Conservation (phyloP, 2,329 filamentous ascomycete species). For the Ceratocystis eucalypticola region DNA sequence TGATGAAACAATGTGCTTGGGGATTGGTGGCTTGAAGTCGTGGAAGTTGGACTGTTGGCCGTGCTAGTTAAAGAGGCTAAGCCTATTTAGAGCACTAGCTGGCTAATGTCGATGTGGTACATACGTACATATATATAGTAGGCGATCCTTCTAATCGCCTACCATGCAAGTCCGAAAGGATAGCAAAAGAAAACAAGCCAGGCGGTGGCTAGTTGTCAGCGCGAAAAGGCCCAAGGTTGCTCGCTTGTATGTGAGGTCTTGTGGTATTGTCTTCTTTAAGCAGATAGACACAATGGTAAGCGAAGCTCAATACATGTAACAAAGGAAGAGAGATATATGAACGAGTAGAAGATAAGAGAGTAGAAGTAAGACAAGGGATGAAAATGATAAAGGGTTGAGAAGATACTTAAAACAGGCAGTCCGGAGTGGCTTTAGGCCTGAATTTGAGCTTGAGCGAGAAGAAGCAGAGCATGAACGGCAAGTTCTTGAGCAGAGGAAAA, state of each 20-base stretch:
- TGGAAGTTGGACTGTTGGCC: neutral
- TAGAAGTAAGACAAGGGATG: neutral
- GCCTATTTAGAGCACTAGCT: neutral
- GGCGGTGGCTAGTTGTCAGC: too few relatives aligned
- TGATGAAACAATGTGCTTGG: neutral
- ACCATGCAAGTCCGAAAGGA: neutral
- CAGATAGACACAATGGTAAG: too few relatives aligned
- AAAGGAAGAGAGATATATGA: too few relatives aligned
- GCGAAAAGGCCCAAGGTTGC: too few relatives aligned
- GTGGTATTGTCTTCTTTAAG: too few relatives aligned
- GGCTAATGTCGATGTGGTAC: neutral
- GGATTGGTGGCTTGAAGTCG: neutral
- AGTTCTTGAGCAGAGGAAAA: neutral
- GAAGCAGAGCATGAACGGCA: neutral
- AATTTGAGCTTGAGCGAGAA: neutral
- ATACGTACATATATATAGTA: neutral
- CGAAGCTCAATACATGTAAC: too few relatives aligned
- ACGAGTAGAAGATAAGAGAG: neutral
- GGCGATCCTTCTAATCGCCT: neutral
- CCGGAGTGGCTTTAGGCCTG: neutral
- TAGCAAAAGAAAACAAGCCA: neutral
- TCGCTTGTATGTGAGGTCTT: too few relatives aligned
- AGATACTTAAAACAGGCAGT: neutral
- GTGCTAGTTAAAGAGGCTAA: neutral
- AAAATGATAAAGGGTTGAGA: neutral